phyloP scores from a whole-genome alignment of 2,329 filamentous ascomycete genomes.

The Penicillium occitanis region DNA sequence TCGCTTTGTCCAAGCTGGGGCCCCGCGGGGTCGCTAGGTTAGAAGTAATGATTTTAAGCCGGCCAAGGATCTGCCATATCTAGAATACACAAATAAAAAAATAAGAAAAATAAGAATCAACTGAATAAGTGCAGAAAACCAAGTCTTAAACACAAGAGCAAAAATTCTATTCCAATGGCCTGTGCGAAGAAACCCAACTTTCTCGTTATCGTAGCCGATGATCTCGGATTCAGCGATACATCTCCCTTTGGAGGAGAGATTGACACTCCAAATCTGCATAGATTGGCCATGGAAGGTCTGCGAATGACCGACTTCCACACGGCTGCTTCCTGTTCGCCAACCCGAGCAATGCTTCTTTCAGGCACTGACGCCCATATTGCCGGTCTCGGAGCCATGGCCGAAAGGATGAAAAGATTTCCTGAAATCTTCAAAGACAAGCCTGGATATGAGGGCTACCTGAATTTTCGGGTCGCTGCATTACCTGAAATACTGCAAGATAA shows the following conservation, averaged over 20 bases:
- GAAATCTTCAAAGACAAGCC: conserved; percentile 28
- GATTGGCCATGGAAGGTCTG: conserved; percentile 13
- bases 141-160: too few relatives aligned
- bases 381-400: conserved; percentile 34
- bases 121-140: too few relatives aligned
- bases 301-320: conserved; percentile 33
- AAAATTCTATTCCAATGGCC: neutral
- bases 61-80: too few relatives aligned
- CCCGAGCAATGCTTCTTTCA: conserved; percentile 35
- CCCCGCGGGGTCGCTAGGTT: too few relatives aligned
- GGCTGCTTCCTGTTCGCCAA: conserved; percentile 35
- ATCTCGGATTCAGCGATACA: conserved; percentile 34
- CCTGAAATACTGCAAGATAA: conserved; percentile 37
- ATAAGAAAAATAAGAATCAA: too few relatives aligned
- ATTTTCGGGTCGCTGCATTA: conserved; percentile 35
- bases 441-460: conserved; percentile 41
- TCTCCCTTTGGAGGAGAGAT: conserved; percentile 34
- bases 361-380: conserved; percentile 38
- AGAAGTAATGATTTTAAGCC: too few relatives aligned
- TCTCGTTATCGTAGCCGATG: conserved; percentile 27
- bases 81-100: too few relatives aligned
- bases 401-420: conserved; percentile 24
- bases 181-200: conserved; percentile 17
- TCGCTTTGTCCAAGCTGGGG: too few relatives aligned
- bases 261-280: conserved; percentile 27